Evolutionary conservation across 2,329 filamentous ascomycete genomes (phyloP).

Genomic region (Pseudogymnoascus sp.): DNA sequence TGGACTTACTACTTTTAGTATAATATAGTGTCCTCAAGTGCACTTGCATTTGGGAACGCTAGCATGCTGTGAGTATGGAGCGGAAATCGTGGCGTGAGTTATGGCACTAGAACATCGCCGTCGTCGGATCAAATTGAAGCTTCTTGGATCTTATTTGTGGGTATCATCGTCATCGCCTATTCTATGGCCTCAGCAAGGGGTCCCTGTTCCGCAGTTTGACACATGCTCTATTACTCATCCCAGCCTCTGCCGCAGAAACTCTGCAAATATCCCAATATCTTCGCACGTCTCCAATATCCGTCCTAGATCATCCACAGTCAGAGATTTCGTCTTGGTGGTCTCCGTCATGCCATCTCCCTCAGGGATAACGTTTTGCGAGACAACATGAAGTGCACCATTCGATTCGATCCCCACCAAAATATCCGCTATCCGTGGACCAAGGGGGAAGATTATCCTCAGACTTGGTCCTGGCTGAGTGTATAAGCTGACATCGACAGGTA

Average conservation of each 20-base stretch:
- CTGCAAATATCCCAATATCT: conserved; percentile 44
- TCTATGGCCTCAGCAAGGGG: not conserved
- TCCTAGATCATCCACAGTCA: conserved; percentile 31
- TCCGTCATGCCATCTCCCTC: conserved; percentile 15
- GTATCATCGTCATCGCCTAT: conserved; percentile 4
- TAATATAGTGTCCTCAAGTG: not conserved
- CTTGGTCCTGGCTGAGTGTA: conserved; percentile 24
- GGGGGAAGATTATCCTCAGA: conserved; percentile 25
- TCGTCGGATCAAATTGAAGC: not conserved
- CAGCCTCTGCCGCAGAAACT: conserved; percentile 36
- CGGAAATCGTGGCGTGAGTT: not conserved
- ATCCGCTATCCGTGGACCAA: conserved; percentile 22
- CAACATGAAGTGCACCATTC: conserved; percentile 25
- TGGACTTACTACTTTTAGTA: not conserved
- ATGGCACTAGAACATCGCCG: not conserved
- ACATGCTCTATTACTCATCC: conserved; percentile 12
- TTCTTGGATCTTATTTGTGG: not conserved
- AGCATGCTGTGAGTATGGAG: too few relatives aligned
- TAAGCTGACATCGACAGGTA: conserved; percentile 25
- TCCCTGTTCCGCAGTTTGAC: not conserved
- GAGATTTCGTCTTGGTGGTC: conserved; percentile 12
- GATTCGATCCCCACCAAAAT: conserved; percentile 26
- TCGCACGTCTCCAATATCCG: conserved; percentile 39
- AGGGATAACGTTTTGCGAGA: conserved; percentile 24
- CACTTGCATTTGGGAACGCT: not conserved